These are phyloP conservation scores for Tolypocladium ovalisporum DNA, from an alignment of 2,329 filamentous ascomycete genomes.

Conservation along the genomic window DNA sequence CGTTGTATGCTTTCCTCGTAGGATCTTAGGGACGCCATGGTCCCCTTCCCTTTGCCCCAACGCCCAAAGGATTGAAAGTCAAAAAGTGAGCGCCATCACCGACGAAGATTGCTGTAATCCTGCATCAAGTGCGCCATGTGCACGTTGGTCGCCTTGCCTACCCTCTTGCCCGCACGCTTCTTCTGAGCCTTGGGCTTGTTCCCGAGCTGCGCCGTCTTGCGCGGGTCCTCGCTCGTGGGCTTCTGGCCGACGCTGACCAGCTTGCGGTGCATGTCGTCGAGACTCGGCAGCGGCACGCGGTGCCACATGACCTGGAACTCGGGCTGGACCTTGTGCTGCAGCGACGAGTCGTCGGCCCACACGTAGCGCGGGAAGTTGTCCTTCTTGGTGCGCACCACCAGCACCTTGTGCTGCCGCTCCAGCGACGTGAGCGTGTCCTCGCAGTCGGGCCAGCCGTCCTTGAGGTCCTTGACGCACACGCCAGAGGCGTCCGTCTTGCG, in stretches of 20 bases:
- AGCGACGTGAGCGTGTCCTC: conserved; percentile 67
- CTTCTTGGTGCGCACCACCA: conserved; percentile 87
- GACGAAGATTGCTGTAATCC: conserved; percentile 48
- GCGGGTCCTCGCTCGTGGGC: conserved; percentile 71
- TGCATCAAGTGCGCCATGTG: conserved; percentile 78
- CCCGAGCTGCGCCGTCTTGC: conserved; percentile 34
- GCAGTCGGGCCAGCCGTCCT: conserved; percentile 89
- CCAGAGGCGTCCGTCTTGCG: conserved; percentile 70
- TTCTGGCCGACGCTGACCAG: conserved; percentile 70
- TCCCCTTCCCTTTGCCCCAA: not conserved
- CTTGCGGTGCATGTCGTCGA: conserved; percentile 67
- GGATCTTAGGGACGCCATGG: not conserved
- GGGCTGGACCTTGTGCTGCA: conserved; percentile 64
- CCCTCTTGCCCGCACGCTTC: conserved; percentile 53
- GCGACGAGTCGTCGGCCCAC: conserved; percentile 76
- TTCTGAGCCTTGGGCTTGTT: conserved; percentile 59
- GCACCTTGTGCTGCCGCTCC: conserved; percentile 66
- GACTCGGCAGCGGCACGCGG: conserved; percentile 63
- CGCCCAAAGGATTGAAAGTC: not conserved
- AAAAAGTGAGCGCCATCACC: conserved; percentile 14
- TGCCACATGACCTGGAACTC: conserved; percentile 82
- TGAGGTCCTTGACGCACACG: conserved; percentile 78
- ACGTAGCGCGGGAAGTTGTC: conserved; percentile 78
- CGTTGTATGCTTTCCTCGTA: not conserved
- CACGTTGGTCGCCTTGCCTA: conserved; percentile 74